Evolutionary conservation across 2,329 filamentous ascomycete genomes (phyloP).

Genomic region (Fusarium succisae): DNA sequence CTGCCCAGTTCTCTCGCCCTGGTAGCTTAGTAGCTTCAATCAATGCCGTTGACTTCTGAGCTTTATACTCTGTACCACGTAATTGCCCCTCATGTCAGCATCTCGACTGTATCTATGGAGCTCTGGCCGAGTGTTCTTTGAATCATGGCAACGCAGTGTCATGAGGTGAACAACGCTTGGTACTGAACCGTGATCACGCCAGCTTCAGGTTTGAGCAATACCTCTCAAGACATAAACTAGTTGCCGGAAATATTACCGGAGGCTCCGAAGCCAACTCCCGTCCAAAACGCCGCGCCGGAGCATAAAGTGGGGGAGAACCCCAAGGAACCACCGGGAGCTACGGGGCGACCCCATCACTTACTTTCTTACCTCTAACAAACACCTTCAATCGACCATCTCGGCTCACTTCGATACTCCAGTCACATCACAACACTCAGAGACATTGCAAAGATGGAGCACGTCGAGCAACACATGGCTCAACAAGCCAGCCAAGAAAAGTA

Average conservation of each 20-base stretch:
- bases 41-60: neutral
- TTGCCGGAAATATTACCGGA: neutral
- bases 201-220: neutral
- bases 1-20: neutral
- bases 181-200: no score
- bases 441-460: constrained; percentile 62
- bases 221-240: neutral
- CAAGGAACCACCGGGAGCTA: constrained; percentile 29
- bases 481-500: constrained; percentile 59
- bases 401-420: neutral
- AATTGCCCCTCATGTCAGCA: neutral
- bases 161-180: neutral
- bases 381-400: neutral
- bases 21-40: neutral
- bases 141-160: neutral
- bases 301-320: constrained; percentile 27
- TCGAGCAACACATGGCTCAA: constrained; percentile 64
- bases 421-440: neutral
- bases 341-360: constrained; percentile 1
- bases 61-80: neutral
- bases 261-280: constrained; percentile 14
- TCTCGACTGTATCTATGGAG: neutral
- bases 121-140: neutral
- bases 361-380: constrained; percentile 5
- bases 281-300: constrained; percentile 22